Percentiles rank a stretch among this genome's conserved stretches.
Conservation (phyloP, 108 stramenopile species). For the Nitzschia sp. region DNA sequence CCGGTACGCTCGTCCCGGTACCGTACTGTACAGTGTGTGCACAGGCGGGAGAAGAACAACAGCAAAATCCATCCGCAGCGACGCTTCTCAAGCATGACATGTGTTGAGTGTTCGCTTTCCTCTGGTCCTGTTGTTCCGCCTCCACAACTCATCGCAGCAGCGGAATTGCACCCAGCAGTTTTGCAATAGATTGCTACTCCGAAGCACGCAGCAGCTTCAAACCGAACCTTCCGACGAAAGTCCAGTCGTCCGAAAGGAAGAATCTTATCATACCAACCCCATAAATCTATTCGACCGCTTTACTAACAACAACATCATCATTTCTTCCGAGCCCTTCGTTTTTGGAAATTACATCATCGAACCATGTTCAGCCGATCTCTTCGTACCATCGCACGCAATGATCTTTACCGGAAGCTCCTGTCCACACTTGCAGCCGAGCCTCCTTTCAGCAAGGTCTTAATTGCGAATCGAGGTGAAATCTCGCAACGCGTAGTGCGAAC, state of each 20-base stretch:
- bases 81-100: no score
- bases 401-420: slow-evolving; percentile 9
- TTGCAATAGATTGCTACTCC: not conserved
- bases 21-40: no score
- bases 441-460: slow-evolving; percentile 72
- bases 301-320: no score
- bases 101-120: no score
- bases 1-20: no score
- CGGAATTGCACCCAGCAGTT: not conserved
- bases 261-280: not conserved
- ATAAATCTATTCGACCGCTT: not conserved
- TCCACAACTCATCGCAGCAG: no score
- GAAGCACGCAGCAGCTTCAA: not conserved
- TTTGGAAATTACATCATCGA: not conserved
- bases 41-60: no score
- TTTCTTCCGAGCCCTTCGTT: no score
- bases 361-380: slow-evolving; percentile 15
- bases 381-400: not conserved
- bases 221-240: not conserved
- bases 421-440: slow-evolving; percentile 15
- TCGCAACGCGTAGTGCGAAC: slow-evolving; percentile 90
- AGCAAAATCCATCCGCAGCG: no score
- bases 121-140: no score
- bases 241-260: no score
- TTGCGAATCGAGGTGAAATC: slow-evolving; percentile 97